A percentile compares a stretch with the other conserved stretches of the same genome.
Conservation (phyloP, 2,329 filamentous ascomycete species). For the Fusarium zealandicum region DNA sequence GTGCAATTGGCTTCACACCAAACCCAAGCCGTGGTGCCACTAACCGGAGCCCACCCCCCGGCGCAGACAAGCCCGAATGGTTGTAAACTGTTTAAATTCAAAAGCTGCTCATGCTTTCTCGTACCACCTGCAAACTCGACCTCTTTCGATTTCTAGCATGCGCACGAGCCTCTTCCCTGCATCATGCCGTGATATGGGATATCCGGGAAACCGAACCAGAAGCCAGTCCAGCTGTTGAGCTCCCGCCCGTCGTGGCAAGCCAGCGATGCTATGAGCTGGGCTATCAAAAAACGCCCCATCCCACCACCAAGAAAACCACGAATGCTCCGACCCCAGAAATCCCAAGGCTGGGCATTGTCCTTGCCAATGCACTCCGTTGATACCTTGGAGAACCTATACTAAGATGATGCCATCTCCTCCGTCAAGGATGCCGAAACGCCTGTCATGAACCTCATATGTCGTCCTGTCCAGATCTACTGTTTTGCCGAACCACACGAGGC, state of each 20-base stretch:
- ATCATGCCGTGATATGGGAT: neutral
- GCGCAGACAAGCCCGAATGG: conserved; percentile 3
- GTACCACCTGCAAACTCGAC: conserved; percentile 25
- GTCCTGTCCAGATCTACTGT: conserved; percentile 7
- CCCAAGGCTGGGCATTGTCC: conserved; percentile 27
- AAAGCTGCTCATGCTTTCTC: conserved; percentile 15
- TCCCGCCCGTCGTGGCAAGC: conserved; percentile 3
- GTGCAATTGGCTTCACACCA: conserved; percentile 20
- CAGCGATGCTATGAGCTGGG: conserved; percentile 7
- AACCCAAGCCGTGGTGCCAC: conserved; percentile 8
- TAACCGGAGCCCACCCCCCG: conserved; percentile 5
- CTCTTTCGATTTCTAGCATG: conserved; percentile 21
- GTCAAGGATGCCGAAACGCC: conserved; percentile 33
- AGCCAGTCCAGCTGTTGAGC: conserved; percentile 16
- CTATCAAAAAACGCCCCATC: conserved; percentile 32
- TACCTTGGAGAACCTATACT: conserved; percentile 16
- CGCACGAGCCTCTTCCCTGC: conserved; percentile 1
- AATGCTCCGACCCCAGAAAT: conserved; percentile 22
- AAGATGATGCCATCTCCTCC: conserved; percentile 17
- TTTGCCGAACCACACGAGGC: conserved; percentile 7
- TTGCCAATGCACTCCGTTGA: conserved; percentile 34
- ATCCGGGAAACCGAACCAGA: conserved; percentile 6
- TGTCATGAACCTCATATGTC: conserved; percentile 22
- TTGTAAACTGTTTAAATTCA: conserved; percentile 1
- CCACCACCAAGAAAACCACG: conserved; percentile 9